These are phyloP conservation scores for Talaromyces sp. DNA, from an alignment of 2,329 filamentous ascomycete genomes.

Conservation along the genomic window DNA sequence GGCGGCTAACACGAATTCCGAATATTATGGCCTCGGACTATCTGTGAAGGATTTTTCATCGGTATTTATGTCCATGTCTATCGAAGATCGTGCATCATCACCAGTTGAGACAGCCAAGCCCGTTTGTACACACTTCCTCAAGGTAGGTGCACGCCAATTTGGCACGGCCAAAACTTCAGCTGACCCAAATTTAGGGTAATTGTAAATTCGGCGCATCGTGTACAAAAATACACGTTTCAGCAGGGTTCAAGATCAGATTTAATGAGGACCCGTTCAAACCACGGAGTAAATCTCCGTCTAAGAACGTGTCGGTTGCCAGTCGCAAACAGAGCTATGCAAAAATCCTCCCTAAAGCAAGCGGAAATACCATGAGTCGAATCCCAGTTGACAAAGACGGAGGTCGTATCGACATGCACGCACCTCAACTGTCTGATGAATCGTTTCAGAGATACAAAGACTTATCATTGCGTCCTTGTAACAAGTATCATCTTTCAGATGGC, in stretches of 20 bases:
- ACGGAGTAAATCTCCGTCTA: neutral
- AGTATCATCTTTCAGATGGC: constrained; percentile 42
- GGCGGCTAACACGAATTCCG: neutral
- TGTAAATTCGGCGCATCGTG: neutral
- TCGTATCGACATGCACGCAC: constrained; percentile 47
- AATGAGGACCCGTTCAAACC: neutral
- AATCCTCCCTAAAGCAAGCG: constrained; percentile 21
- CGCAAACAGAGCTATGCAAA: constrained; percentile 24
- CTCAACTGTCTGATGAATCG: constrained; percentile 31
- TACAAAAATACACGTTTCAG: neutral
- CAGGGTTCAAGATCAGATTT: neutral
- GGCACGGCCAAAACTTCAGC: neutral
- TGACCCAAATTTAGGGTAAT: neutral
- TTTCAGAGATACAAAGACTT: constrained; percentile 39
- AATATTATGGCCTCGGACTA: neutral
- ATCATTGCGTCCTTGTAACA: constrained; percentile 49
- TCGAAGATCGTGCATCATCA: neutral
- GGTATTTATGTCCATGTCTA: neutral
- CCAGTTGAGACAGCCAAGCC: neutral
- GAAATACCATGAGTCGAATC: constrained; percentile 29
- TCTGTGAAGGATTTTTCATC: neutral
- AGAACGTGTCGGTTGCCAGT: constrained; percentile 24
- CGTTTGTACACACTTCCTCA: neutral
- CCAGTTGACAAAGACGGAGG: constrained; percentile 47
- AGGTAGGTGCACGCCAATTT: neutral